Base-by-base conservation (phyloP, 805 yeast species). In the Priceomyces carsonii region DNA sequence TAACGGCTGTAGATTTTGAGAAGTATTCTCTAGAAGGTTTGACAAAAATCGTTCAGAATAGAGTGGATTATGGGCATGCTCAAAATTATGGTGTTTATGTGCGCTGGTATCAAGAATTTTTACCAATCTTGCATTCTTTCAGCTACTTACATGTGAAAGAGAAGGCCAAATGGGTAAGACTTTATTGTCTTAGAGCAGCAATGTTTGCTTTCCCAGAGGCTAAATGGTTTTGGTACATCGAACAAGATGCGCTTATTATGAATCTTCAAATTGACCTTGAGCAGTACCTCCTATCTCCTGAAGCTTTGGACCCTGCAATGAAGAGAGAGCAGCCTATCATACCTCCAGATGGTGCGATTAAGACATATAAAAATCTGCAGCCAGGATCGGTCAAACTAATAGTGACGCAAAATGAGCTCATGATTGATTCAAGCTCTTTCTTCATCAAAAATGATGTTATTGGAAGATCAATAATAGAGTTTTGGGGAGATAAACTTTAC, bases 171-270 rank as follows among this genome's bases (percentile, higher is more conserved):
- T 85, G 95, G 93, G 73, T 79, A 20, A 77, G 81, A 44, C 51
- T 82, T 18, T 74, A 76, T 38, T 57, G 81, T 26, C 57, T 87
- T 55, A 74, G 95, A 42, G 93, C 90, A 27, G 97, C 98, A n/a
- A 80, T 91, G 82, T 78, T 77, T 57, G 93, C 95, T 0, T 89
- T 89, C 67, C 98, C 98, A 1, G 69, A 81, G 31, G 85, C 96
- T n/a, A 79, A 86, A 56, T 84, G 87, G 70, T 82, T 90, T 53
- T 86, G 97, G 93, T 90, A 80, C 53, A 55, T 93, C 28, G 96
- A 87, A 56, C 77, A 85, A 45, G 79, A 82, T 50, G 79, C 91
- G 0, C 61, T 88, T 34, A 80, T 91, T 38, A 83, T 85, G 87
- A 77, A 86, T 42, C 65, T 79, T 39, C 74, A 75, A 33, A 66